phyloP scores from a whole-genome alignment of 1,284 basidiomycete genomes.

The Vanrija pseudolonga region DNA sequence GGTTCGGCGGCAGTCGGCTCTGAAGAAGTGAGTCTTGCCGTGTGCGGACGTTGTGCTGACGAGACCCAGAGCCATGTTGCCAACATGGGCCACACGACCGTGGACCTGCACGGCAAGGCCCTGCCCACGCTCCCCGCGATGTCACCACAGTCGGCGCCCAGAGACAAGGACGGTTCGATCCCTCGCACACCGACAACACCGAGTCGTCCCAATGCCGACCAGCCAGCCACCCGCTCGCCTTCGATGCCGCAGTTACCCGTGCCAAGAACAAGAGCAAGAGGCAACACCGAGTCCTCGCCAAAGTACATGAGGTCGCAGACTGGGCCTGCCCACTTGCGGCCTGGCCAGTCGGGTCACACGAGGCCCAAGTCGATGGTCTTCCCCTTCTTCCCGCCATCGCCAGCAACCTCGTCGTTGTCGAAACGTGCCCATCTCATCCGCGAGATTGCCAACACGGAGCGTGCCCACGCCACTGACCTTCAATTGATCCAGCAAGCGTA shows the following conservation, averaged over 20 bases:
- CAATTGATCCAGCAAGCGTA: conserved; percentile 79
- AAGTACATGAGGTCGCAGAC: conserved; percentile 4
- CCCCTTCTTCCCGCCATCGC: conserved; percentile 9
- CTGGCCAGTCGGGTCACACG: not conserved
- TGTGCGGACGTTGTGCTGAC: no score
- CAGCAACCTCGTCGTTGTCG: conserved; percentile 43
- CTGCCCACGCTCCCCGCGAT: not conserved
- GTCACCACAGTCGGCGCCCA: conserved; percentile 1
- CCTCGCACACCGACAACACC: conserved; percentile 9
- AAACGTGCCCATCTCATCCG: conserved; percentile 79
- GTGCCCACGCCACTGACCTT: conserved; percentile 82
- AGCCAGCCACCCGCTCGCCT: conserved; percentile 5
- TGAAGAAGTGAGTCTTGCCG: no score
- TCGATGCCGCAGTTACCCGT: conserved; percentile 4
- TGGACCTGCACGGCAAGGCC: conserved; percentile 4
- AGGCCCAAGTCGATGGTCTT: not conserved
- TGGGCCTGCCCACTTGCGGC: not conserved
- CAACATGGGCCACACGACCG: no score
- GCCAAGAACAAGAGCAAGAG: no score
- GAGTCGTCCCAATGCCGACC: not conserved
- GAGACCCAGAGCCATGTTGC: no score
- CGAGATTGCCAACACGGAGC: conserved; percentile 78
- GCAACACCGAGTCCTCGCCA: conserved; percentile 2
- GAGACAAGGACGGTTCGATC: no score
- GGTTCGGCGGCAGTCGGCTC: no score